Percentiles rank a stretch among this genome's conserved stretches.
phyloP scores from a whole-genome alignment of 2,329 filamentous ascomycete species.

The Phyllachora maydis region DNA sequence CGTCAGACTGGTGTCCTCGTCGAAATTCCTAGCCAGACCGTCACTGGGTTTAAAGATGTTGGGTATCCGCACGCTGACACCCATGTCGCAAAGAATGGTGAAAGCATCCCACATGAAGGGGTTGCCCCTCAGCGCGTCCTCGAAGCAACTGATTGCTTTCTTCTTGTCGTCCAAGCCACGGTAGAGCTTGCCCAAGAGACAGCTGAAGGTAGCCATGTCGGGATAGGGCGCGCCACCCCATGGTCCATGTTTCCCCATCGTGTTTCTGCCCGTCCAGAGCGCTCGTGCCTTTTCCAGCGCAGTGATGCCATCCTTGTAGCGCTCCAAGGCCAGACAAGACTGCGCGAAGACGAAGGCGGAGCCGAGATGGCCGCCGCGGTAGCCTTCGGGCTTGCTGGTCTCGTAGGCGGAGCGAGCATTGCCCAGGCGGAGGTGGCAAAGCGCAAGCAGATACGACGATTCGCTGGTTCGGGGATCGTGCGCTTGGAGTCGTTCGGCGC shows the following conservation, averaged over 20 bases:
- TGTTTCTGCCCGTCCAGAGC: conserved; percentile 57
- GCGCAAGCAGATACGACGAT: conserved; percentile 60
- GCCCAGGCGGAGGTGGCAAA: conserved; percentile 67
- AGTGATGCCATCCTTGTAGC: conserved; percentile 59
- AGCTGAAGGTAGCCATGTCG: conserved; percentile 68
- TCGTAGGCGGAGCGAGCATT: conserved; percentile 77
- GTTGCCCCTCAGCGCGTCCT: conserved; percentile 73
- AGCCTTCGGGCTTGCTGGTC: conserved; percentile 49
- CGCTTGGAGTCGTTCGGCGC: conserved; percentile 68
- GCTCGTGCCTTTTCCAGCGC: conserved; percentile 65
- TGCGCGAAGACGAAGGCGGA: conserved; percentile 88
- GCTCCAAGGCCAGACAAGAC: conserved; percentile 61
- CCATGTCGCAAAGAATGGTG: conserved; percentile 69
- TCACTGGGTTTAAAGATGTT: conserved; percentile 71
- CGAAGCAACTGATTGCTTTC: conserved; percentile 70
- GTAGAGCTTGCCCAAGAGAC: conserved; percentile 73
- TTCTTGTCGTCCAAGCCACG: conserved; percentile 63
- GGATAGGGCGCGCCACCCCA: conserved; percentile 53
- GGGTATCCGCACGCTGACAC: conserved; percentile 56
- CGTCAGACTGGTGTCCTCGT: conserved; percentile 13
- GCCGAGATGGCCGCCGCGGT: conserved; percentile 56
- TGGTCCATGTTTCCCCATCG: conserved; percentile 68
- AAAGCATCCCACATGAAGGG: conserved; percentile 99
- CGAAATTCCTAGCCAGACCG: conserved; percentile 23
- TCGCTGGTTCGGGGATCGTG: conserved; percentile 69